Base-by-base conservation (phyloP, 176 grass and related monocot genomes). In the Oropetium thomaeum region DNA sequence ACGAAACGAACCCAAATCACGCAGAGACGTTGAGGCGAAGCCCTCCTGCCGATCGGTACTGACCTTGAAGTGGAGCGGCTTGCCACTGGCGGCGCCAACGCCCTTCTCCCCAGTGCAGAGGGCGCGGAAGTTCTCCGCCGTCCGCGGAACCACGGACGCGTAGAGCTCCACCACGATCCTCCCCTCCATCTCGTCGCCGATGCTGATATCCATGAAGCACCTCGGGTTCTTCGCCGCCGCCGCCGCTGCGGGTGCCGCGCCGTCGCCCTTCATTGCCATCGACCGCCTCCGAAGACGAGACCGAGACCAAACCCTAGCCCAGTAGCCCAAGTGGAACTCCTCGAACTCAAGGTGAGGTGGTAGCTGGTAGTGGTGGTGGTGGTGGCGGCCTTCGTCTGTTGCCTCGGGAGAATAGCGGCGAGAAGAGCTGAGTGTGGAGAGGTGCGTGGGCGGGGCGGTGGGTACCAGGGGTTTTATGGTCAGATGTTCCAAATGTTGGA, bases 31-130 rank as follows among this genome's bases (percentile, higher is more conserved):
- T 52, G 38, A n/a, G 45, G 30, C 10, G 20, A 41, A 66, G n/a
- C 17, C 37, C 57, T 22, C 28, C 23, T 41, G 52, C 54, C 31
- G 27, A 60, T 42, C 76, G 37, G 33, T 35, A 75, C 80, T 16
- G 41, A 94, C 96, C 96, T 99, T 92, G 73, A 81, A 95, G 76
- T 99, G 89, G 8, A 99, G 92, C 39, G 92, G 89, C 33, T 92
- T 88, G 32, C 89, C 96, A 52, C 73, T 92, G 59, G 37, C 83
- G 60, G 78, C 64, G 55, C 92, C 89, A 47, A 90, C 61, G 70
- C 89, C 96, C 82, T 95, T 95, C 87, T 99, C 96, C 16, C 96
- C 96, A 33, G 92, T 95, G 82, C 96, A 99, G 67, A 95, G 96
- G 42, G 87, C 89, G 76, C 96, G 93, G 76, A 99, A 99, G 83